phyloP scores from a whole-genome alignment of 2,329 filamentous ascomycete species.

The Colletotrichum sp. region DNA sequence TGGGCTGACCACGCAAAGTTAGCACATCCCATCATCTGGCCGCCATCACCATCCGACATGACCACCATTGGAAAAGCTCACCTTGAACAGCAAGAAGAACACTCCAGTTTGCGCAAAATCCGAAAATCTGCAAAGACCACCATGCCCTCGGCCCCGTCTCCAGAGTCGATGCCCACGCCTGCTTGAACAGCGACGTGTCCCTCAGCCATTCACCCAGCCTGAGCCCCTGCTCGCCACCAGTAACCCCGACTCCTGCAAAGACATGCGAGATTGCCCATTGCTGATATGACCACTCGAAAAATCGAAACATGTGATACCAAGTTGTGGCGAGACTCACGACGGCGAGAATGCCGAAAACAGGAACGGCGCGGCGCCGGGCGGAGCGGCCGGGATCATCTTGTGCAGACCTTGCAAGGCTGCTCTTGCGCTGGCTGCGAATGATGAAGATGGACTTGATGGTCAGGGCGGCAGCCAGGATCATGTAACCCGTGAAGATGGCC shows the following conservation, averaged over 20 bases:
- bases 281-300: conserved; percentile 27
- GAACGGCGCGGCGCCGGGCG: neutral
- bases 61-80: too few species aligned
- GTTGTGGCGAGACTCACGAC: conserved; percentile 28
- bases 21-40: too few species aligned
- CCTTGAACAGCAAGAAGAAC: too few species aligned
- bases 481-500: conserved; percentile 26
- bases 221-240: neutral
- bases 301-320: conserved; percentile 30
- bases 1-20: too few species aligned
- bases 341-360: conserved; percentile 25
- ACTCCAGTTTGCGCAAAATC: conserved; percentile 30
- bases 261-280: conserved; percentile 7
- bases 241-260: neutral
- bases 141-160: conserved; percentile 25
- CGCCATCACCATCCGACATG: too few species aligned
- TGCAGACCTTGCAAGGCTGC: neutral
- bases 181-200: conserved; percentile 29
- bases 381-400: neutral
- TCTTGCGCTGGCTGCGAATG: conserved; percentile 1
- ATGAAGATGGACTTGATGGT: conserved; percentile 21
- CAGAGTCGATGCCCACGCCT: conserved; percentile 29
- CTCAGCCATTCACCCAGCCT: conserved; percentile 28
- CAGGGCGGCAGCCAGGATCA: conserved; percentile 21
- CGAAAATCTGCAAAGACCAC: conserved; percentile 32